These are phyloP conservation scores for Eucalyptus rudis DNA, from an alignment of 345 rosid genomes.

Conservation along the genomic window DNA sequence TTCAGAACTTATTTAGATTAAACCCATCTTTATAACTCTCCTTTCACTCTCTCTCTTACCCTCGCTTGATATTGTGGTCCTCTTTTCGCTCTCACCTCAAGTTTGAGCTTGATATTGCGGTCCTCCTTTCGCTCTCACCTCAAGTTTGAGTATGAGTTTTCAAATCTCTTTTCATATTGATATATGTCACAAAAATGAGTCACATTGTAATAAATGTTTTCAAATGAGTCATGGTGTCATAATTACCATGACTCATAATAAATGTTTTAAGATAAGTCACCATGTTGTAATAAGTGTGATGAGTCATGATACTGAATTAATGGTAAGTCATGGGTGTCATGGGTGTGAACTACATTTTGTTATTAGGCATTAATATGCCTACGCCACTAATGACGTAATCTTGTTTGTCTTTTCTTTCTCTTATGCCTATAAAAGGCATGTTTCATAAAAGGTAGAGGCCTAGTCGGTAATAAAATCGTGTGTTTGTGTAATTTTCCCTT, in stretches of 20 bases:
- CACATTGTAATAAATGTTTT: not conserved
- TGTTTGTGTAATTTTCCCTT: no score
- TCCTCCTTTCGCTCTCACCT: not conserved
- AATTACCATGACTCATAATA: no score
- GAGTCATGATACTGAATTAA: not conserved
- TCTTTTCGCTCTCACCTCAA: not conserved
- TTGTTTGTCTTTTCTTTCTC: not conserved
- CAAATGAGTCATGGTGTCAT: not conserved
- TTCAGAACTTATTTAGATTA: fast-evolving
- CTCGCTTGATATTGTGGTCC: fast-evolving
- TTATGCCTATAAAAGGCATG: not conserved
- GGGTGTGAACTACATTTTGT: not conserved
- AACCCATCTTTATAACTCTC: not conserved
- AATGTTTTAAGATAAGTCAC: not conserved
- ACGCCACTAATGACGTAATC: not conserved
- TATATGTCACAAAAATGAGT: not conserved
- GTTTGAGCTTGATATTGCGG: fast-evolving
- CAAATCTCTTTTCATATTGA: not conserved
- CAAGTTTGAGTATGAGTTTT: not conserved
- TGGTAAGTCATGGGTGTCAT: not conserved
- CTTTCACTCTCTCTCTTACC: not conserved
- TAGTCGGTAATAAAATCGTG: fast-evolving
- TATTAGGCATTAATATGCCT: not conserved
- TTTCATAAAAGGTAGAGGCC: no score
- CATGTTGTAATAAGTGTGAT: not conserved